Percentiles rank a stretch among this genome's conserved stretches.
phyloP scores from a whole-genome alignment of 176 grass and related monocot species.

The Phyllostachys edulis region DNA sequence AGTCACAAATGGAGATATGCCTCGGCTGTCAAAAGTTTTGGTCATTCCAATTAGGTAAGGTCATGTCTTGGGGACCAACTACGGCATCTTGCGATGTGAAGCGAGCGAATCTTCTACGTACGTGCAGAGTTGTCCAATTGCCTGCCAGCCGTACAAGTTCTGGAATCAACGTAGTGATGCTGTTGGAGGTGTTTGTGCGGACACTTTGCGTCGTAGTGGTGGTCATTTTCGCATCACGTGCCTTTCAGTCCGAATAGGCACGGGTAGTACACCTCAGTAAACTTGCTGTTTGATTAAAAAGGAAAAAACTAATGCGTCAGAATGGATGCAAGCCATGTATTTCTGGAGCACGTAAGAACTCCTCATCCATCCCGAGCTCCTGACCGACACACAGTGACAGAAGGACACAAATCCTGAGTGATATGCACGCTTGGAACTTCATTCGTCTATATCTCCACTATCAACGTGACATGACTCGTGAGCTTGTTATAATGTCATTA shows the following conservation, averaged over 20 bases:
- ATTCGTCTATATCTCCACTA: neutral
- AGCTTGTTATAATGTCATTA: no score
- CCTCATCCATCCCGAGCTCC: neutral
- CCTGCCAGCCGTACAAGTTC: neutral
- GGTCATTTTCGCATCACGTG: neutral
- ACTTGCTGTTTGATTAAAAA: no score
- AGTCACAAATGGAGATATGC: neutral
- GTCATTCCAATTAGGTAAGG: neutral
- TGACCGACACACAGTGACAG: neutral
- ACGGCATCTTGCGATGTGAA: neutral
- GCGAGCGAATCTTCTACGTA: neutral
- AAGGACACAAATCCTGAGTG: neutral
- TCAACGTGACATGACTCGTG: neutral
- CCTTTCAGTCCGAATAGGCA: neutral
- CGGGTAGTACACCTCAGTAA: no score
- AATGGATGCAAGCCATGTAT: no score
- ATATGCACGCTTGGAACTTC: neutral
- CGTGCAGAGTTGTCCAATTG: neutral
- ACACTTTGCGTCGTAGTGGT: neutral
- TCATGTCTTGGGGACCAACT: neutral
- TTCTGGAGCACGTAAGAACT: neutral
- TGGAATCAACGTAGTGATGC: neutral
- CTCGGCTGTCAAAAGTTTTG: neutral
- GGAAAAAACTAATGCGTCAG: no score
- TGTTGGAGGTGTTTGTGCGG: neutral